Evolutionary conservation across 192 early-diverging fungal species (phyloP).

Genomic region (Chytriomyces hyalinus): DNA sequence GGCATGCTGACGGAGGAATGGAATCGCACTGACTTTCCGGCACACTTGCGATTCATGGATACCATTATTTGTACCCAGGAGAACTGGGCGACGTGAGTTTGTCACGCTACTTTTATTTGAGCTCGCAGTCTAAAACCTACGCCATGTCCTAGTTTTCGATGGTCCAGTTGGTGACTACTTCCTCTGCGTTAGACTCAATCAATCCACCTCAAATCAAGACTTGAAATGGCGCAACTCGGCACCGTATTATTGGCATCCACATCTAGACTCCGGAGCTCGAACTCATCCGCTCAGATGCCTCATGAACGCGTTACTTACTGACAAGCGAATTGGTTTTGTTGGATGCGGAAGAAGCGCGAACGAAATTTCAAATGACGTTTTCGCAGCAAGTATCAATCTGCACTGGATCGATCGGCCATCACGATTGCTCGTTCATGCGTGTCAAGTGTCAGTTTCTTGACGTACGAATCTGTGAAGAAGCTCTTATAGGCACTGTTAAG

Average conservation of each 20-base stretch:
- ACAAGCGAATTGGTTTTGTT: conserved; percentile 90
- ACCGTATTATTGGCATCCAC: conserved; percentile 74
- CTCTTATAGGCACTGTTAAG: too few species aligned
- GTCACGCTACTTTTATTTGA: conserved; percentile 35
- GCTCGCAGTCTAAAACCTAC: conserved; percentile 14
- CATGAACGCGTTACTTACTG: conserved; percentile 88
- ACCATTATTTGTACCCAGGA: conserved; percentile 85
- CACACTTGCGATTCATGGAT: conserved; percentile 79
- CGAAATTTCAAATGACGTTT: conserved; percentile 90
- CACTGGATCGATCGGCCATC: too few species aligned
- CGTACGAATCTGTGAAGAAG: too few species aligned
- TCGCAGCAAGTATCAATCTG: conserved; percentile 69
- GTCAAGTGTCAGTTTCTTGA: too few species aligned
- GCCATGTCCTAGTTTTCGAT: conserved; percentile 70
- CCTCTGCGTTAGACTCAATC: conserved; percentile 53
- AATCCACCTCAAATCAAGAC: conserved; percentile 30
- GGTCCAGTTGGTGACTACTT: conserved; percentile 80
- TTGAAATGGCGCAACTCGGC: conserved; percentile 46
- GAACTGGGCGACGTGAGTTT: conserved; percentile 83
- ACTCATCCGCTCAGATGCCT: conserved; percentile 88
- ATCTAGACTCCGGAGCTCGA: conserved; percentile 83
- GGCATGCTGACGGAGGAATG: conserved; percentile 57
- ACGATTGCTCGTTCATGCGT: too few species aligned
- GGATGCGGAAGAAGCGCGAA: conserved; percentile 88
- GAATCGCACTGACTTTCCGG: conserved; percentile 88